Base-by-base conservation (phyloP, 2,329 filamentous ascomycete genomes). In the Orbilia javanica region DNA sequence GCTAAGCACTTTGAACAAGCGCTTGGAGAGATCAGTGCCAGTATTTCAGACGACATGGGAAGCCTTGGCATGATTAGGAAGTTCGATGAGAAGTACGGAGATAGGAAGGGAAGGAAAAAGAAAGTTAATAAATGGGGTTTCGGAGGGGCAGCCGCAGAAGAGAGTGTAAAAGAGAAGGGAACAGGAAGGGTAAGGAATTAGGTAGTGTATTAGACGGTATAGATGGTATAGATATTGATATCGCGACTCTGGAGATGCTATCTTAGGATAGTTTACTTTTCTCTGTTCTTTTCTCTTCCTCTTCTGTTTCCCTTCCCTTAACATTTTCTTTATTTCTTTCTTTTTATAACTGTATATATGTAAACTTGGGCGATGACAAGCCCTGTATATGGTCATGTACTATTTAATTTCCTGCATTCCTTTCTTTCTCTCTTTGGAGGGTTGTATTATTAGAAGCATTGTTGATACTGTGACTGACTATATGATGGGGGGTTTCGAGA, bases 41-140 rank as follows among this genome's bases (percentile, higher is more conserved):
- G 93, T 82, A 94, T 97, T 80, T 94, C 90, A 81, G 95, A 97
- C 84, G 94, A 99, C 82, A 98, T 97, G 95, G 87, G 89, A 60
- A 93, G 90, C 34, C 86, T 99, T 79, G 89, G 90, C 80, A 92
- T 93, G 11, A 97, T 99, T 82, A 89, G 93, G 81, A 96, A 96
- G 85, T 99, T 98, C 82, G 96, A 99, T 83, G 93, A 97, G 85
- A 92, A 95, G 83, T 99, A 94, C 83, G 95, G 96, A 27, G 94
- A 97, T 83, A 88, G 91, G 39, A 91, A 89, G 82, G 89, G 88
- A 0, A 88, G 89, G 81, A 88, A 89, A 82, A 89, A 88, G 83
- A 90, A 88, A 84, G 89, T 85, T 82, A 84, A 84, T 69, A 85
- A 85, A 76, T 88, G 91, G 84, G 90, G 90, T 0, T 92, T 92